Base-by-base conservation (phyloP, 257 asterid genomes). In the Fraxinus quadrangulata region DNA sequence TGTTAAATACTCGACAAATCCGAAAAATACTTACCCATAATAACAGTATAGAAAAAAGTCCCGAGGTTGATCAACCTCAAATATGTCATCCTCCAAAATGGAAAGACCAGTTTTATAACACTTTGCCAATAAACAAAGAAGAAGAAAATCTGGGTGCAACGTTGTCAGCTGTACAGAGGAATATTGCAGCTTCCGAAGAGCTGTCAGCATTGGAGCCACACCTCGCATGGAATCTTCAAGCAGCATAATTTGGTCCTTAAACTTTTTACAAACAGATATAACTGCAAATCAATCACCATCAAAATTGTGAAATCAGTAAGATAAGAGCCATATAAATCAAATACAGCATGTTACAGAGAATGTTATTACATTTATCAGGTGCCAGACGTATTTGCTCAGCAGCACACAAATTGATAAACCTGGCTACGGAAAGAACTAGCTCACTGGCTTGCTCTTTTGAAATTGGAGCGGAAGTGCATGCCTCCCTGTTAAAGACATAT, bases 21-120 rank as follows among this genome's bases (percentile, higher is more conserved):
- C 23, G 45, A 79, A 78, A 37, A 36, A 72, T 80, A 74, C 96
- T 82, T 66, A 93, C 99, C 98, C 99, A 71, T 93, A 95, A 79
- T 93, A 95, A 84, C 97, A 91, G 71, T 93, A 95, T 23, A 95
- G 92, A 71, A 86, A 92, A 78, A 93, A 91, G 71, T 95, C 99
- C 73, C 92, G 92, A 24, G 98, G 98, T 79, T 91, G 97, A 80
- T 93, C 97, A 74, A 87, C 90, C 85, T 95, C 98, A 87, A 82
- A 87, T 42, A 91, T 75, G 81, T 90, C 90, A 40, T 90, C 90
- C 81, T 83, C 92, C 90, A 95, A 83, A 68, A 95, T 82, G 67
- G 90, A 86, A 75, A 91, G 83, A 66, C 98, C 98, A 59, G 89
- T 71, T 88, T 87, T 91, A 78, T 93, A 93, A 85, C 91, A 89